Evolutionary conservation across 306 rosid species (phyloP).

Genomic region (Styphnolobium japonicum): DNA sequence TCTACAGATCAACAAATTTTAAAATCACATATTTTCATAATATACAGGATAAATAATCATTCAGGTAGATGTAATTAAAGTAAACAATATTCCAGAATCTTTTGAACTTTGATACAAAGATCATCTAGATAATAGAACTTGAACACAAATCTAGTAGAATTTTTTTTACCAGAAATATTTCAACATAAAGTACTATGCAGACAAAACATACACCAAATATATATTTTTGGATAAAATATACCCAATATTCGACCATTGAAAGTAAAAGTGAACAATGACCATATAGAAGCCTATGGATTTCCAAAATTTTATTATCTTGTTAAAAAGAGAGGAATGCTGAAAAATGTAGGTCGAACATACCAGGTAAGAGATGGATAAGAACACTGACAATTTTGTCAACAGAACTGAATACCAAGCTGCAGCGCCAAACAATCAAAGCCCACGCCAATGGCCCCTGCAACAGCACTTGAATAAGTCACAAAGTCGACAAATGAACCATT

Average conservation of each 20-base stretch:
- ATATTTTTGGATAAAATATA: not conserved
- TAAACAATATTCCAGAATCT: too few relatives aligned
- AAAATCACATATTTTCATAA: not conserved
- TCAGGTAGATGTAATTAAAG: too few relatives aligned
- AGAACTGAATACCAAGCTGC: constrained; percentile 85
- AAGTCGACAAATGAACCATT: not conserved
- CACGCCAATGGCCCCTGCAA: constrained; percentile 82
- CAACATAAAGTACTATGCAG: not conserved
- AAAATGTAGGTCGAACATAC: constrained; percentile 33
- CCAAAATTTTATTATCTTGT: not conserved
- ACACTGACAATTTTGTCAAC: constrained; percentile 76
- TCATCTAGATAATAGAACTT: not conserved
- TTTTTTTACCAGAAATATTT: not conserved
- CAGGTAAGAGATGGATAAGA: constrained; percentile 79
- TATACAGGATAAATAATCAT: not conserved
- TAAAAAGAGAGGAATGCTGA: not conserved
- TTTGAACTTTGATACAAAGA: not conserved
- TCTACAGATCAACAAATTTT: not conserved
- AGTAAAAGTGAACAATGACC: not conserved
- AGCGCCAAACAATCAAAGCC: constrained; percentile 86
- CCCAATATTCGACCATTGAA: not conserved
- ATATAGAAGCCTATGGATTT: not conserved
- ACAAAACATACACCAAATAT: not conserved
- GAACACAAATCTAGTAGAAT: not conserved
- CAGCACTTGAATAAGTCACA: constrained; percentile 13